Conservation (phyloP, 1,284 basidiomycete species). For the Termitomyces sp. region DNA sequence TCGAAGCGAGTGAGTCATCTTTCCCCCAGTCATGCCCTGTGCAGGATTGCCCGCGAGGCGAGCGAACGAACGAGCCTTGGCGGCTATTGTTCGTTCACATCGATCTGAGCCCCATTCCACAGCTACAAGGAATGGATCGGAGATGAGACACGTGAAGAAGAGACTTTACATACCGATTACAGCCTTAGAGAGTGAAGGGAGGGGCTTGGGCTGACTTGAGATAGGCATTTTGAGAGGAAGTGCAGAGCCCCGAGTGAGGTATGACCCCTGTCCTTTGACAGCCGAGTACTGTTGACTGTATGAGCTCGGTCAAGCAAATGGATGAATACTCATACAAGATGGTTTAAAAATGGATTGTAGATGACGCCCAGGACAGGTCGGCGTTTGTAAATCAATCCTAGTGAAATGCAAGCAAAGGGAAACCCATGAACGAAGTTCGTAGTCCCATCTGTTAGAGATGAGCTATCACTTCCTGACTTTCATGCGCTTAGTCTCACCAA, state of each 20-base stretch:
- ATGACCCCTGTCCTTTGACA: slow-evolving; percentile 76
- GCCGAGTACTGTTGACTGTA: slow-evolving; percentile 64
- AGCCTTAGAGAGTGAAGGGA: slow-evolving; percentile 75
- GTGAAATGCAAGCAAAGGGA: slow-evolving; percentile 86
- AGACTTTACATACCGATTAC: slow-evolving; percentile 50
- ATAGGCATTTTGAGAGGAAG: slow-evolving; percentile 70
- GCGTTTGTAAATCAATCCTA: slow-evolving; percentile 83
- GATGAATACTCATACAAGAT: slow-evolving; percentile 45
- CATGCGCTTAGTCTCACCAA: slow-evolving; percentile 38
- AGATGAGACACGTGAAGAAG: not conserved
- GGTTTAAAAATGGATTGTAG: slow-evolving; percentile 89
- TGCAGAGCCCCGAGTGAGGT: slow-evolving; percentile 52
- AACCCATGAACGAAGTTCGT: slow-evolving; percentile 95
- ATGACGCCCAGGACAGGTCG: slow-evolving; percentile 85
- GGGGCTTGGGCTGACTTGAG: slow-evolving; percentile 54
- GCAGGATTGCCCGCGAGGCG: slow-evolving; percentile 74
- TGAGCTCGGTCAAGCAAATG: not conserved
- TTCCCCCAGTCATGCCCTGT: slow-evolving; percentile 62
- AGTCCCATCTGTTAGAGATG: slow-evolving; percentile 64
- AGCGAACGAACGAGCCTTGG: slow-evolving; percentile 71
- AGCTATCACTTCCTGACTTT: not conserved
- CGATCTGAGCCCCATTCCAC: slow-evolving; percentile 94
- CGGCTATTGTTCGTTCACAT: slow-evolving; percentile 46
- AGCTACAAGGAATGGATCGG: slow-evolving; percentile 34
- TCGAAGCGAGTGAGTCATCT: slow-evolving; percentile 85